A percentile compares a stretch with the other conserved stretches of the same genome.
Conservation (phyloP, 768 basidiomycete genomes). For the Boletus reticuloceps region DNA sequence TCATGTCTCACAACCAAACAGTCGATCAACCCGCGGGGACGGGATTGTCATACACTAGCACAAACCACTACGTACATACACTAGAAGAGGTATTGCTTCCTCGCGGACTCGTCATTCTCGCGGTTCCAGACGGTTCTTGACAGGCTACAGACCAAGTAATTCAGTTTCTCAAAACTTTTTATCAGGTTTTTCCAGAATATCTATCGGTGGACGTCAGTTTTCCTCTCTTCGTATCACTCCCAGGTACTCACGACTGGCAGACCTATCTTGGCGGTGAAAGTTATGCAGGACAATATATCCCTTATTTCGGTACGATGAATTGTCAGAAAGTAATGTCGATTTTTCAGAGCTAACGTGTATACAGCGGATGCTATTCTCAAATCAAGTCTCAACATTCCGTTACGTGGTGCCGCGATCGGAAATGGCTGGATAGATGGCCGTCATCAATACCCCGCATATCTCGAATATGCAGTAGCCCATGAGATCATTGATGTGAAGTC, state of each 20-base stretch:
- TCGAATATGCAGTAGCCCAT: slow-evolving; percentile 81
- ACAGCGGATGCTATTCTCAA: slow-evolving; percentile 75
- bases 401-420: slow-evolving; percentile 86
- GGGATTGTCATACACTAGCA: slow-evolving; percentile 87
- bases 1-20: slow-evolving; percentile 33
- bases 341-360: slow-evolving; percentile 5
- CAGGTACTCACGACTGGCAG: slow-evolving; percentile 40
- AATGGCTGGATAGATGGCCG: slow-evolving; percentile 97
- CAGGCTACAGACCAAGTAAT: slow-evolving; percentile 79
- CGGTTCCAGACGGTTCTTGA: not conserved
- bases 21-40: slow-evolving; percentile 99
- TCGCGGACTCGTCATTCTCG: not conserved
- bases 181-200: slow-evolving; percentile 89
- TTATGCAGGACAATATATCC: slow-evolving; percentile 97
- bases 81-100: slow-evolving; percentile 55
- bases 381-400: slow-evolving; percentile 54
- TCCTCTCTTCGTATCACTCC: not conserved
- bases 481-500: slow-evolving; percentile 73
- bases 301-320: slow-evolving; percentile 72
- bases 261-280: slow-evolving; percentile 96
- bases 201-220: slow-evolving; percentile 75
- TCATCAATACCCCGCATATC: slow-evolving; percentile 84
- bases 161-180: slow-evolving; percentile 85
- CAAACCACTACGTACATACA: slow-evolving; percentile 81
- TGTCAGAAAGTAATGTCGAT: not conserved